Evolutionary conservation across 1,284 basidiomycete genomes (phyloP), one percentile per base, ranked within the genome.

Genomic region (Ganoderma boninense): DNA sequence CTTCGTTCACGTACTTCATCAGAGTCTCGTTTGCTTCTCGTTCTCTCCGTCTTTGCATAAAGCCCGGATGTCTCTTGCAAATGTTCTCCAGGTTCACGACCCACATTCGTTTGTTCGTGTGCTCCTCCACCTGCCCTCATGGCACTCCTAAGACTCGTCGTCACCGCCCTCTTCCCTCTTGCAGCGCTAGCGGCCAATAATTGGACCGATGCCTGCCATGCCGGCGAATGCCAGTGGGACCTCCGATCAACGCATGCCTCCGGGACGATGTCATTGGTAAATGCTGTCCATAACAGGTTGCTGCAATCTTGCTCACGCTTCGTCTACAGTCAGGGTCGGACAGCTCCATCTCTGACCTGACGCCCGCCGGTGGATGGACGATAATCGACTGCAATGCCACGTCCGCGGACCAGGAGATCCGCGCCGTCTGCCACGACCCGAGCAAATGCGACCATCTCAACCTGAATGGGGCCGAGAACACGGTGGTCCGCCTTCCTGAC

Each of bases 321-420:
- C 20, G 20, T 56, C 11, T 14, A 1, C 23, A 74, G 65, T 56
- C 63, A 11, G 86, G 86, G 7, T 75, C 83, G 0, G 46, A 78
- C 0, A 74, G 74, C 29, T 79, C 84, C 5, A 86, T 89, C 64
- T 83, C 86, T 3, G 87, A 89, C 73, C 84, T 89, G 57, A 88
- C 87, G 0, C 59, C 77, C 4, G 85, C 86, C 4, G 85, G 84
- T n/a, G 87, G 86, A 44, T 89, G 87, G 87, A 77, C 82, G 11
- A 86, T 89, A 54, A 69, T 87, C 32, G 80, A 76, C 62, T 89
- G 87, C 74, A 77, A 83, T 46, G 71, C 83, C 4, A 78, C 80
- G 60, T 71, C 77, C 1, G 72, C 79, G 13, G 67, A 78, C 14
- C 87, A 88, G 71, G 81, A 84, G 59, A 83, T 89, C 61, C 83